Percentiles rank a stretch among this genome's conserved stretches.
Conservation (phyloP, 768 basidiomycete species). For the Hygrocybe punicea region DNA sequence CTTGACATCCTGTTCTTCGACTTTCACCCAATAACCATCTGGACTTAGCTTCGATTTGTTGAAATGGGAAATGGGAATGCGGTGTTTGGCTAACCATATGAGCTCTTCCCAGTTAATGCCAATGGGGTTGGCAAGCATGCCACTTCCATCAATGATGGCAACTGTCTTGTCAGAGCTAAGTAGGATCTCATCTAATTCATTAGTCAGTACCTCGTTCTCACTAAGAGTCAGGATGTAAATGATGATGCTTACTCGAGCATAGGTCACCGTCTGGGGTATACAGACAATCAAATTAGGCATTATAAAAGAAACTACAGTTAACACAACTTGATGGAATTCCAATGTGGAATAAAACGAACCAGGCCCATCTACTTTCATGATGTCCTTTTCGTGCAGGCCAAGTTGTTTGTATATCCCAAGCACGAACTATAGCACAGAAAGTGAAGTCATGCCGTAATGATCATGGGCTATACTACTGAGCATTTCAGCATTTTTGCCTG, state of each 20-base stretch:
- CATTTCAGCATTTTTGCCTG: constrained; percentile 85
- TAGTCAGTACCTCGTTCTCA: constrained; percentile 5
- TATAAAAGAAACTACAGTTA: neutral
- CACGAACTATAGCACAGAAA: constrained; percentile 93
- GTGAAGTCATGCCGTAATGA: constrained; percentile 91
- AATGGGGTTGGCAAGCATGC: constrained; percentile 86
- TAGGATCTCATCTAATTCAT: constrained; percentile 81
- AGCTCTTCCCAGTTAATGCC: constrained; percentile 89
- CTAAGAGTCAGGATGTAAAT: neutral
- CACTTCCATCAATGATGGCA: constrained; percentile 92
- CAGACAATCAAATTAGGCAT: constrained; percentile 7
- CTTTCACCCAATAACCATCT: constrained; percentile 88
- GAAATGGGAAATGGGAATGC: constrained; percentile 77
- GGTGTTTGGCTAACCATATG: constrained; percentile 80
- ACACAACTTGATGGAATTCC: neutral
- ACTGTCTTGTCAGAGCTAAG: constrained; percentile 93
- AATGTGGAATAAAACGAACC: constrained; percentile 39
- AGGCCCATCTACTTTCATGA: constrained; percentile 95
- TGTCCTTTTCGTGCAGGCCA: constrained; percentile 88
- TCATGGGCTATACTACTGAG: constrained; percentile 92
- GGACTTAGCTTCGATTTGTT: constrained; percentile 81
- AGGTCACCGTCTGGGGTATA: constrained; percentile 81
- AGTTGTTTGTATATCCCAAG: constrained; percentile 93
- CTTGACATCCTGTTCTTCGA: constrained; percentile 91
- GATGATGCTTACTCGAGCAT: constrained; percentile 73